Evolutionary conservation across 2,329 filamentous ascomycete species (phyloP), one percentile per base, ranked within the genome.

Genomic region (Alternaria atra): DNA sequence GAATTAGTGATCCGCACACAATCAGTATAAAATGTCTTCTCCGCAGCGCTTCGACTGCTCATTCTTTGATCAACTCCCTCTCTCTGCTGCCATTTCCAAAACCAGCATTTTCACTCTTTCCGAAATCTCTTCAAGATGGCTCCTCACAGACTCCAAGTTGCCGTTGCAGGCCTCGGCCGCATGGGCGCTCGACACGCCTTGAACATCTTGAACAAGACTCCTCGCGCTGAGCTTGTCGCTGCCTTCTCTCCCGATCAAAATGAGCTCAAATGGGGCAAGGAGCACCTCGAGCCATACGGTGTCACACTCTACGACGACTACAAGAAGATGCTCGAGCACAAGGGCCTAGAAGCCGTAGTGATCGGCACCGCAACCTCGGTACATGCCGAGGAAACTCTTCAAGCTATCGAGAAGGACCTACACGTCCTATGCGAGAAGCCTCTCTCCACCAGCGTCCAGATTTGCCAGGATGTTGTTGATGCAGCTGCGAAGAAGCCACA

Each of bases 121-220:
- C 5, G 0, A 5, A 7, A 35, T 27, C 20, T 7, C 44, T 40
- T 10, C 50, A 64, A 29, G 58, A 72, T 72, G 69, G 61, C 65
- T 55, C 71, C 67, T 34, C 61, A 57, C 43, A 69, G 64, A 58
- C 65, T 74, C n/a, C 64, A 81, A 64, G 74, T 85, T 63, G 84
- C 77, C 54, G 81, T 82, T 52, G 82, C 81, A 39, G 84, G 84
- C 47, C 82, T 85, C 50, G 84, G 84, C 32, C 82, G 84, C 65
- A 86, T 86, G 82, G 84, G 84, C 48, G 80, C 82, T 60, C 80
- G 83, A n/a, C 84, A 85, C 73, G 84, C 82, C 53, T 71, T 82
- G 47, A 84, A 83, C 65, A 80, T 84, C 58, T 74, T 84, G 50
- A 72, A 82, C 57, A 76, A 77, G 29, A 80, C 80, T 6, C 82